Conservation (phyloP, 306 rosid genomes). For the Prunus armeniaca region DNA sequence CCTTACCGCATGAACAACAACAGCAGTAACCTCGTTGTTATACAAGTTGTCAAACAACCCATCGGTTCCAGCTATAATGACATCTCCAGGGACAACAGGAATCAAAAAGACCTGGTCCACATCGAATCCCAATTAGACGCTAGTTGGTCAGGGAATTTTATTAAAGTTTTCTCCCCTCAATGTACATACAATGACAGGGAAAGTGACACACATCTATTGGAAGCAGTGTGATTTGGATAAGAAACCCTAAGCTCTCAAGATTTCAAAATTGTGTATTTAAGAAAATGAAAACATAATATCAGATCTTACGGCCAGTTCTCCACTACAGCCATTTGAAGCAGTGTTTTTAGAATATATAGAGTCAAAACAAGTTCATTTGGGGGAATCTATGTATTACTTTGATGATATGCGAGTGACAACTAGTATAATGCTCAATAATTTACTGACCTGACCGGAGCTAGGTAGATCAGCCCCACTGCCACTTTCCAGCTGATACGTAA, state of each 20-base stretch:
- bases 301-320: background rate
- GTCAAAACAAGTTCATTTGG: background rate
- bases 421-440: background rate
- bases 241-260: background rate
- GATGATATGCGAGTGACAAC: background rate
- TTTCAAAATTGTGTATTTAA: background rate
- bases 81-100: conserved; percentile 66
- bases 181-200: background rate
- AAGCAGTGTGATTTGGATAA: background rate
- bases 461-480: conserved; percentile 82
- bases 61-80: conserved; percentile 81
- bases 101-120: conserved; percentile 51
- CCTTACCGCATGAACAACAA: conserved; percentile 59
- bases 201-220: background rate
- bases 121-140: conserved; percentile 6
- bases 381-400: background rate
- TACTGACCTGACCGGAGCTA: conserved; percentile 81
- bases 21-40: conserved; percentile 53
- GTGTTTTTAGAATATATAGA: background rate
- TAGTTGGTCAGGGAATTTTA: background rate
- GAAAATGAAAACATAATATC: background rate
- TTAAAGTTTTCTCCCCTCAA: background rate
- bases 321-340: background rate
- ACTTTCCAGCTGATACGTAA: conserved; percentile 80
- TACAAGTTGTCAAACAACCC: conserved; percentile 89